Evolutionary conservation across 1,284 basidiomycete genomes (phyloP).

Genomic region (Caloboletus inedulis): DNA sequence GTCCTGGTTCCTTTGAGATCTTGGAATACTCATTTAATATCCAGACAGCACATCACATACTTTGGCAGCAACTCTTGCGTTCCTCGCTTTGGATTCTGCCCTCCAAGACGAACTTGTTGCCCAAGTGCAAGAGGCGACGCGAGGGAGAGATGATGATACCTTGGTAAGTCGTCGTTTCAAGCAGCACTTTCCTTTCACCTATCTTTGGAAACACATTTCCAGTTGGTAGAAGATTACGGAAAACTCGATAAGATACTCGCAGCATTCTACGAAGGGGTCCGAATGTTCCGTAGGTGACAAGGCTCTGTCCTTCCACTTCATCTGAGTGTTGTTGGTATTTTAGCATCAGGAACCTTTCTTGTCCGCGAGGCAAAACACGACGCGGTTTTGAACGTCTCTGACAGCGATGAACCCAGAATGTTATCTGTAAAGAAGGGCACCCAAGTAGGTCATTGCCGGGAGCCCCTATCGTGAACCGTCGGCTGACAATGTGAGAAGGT

Average conservation of each 20-base stretch:
- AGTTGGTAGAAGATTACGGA: slow-evolving; percentile 44
- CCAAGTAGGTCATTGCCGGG: slow-evolving; percentile 14
- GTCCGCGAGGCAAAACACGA: slow-evolving; percentile 25
- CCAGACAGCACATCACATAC: slow-evolving; percentile 51
- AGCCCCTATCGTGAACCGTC: neutral
- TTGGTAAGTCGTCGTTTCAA: slow-evolving; percentile 33
- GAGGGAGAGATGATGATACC: slow-evolving; percentile 40
- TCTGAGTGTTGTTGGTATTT: slow-evolving; percentile 1
- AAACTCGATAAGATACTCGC: slow-evolving; percentile 46
- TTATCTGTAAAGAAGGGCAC: slow-evolving; percentile 32
- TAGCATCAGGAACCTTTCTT: slow-evolving; percentile 22
- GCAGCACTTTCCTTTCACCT: neutral
- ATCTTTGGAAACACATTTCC: neutral
- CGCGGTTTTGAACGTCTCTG: slow-evolving; percentile 19
- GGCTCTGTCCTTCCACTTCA: neutral
- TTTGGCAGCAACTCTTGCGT: slow-evolving; percentile 46
- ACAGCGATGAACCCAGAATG: slow-evolving; percentile 13
- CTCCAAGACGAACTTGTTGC: slow-evolving; percentile 48
- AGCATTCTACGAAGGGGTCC: slow-evolving; percentile 44
- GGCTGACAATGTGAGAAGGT: slow-evolving; percentile 25
- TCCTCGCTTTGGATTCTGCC: slow-evolving; percentile 41
- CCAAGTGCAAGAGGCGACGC: slow-evolving; percentile 39
- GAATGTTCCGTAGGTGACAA: slow-evolving; percentile 44
- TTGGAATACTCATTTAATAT: neutral
- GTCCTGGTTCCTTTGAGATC: neutral